Conservation (phyloP, 1,284 basidiomycete genomes). For the Heterobasidion annosum region DNA sequence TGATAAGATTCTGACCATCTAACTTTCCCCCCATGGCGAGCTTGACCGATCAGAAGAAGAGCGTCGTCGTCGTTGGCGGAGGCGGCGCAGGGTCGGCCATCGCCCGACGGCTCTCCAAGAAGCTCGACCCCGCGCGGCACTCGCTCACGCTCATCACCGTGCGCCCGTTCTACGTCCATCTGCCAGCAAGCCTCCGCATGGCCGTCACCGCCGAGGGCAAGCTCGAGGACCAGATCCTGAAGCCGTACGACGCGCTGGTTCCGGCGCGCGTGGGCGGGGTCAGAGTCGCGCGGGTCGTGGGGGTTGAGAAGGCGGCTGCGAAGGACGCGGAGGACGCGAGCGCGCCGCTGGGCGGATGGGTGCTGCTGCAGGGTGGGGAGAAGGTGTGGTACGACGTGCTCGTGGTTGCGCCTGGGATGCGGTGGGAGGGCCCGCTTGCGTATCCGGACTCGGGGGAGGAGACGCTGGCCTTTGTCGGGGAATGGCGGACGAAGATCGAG, state of each 20-base stretch:
- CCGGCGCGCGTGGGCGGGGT: conserved; percentile 27
- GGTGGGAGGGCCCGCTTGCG: conserved; percentile 38
- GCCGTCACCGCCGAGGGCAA: conserved; percentile 19
- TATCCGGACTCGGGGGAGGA: conserved; percentile 26
- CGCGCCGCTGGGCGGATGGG: conserved; percentile 24
- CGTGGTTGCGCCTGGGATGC: conserved; percentile 45
- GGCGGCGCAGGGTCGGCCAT: conserved; percentile 19
- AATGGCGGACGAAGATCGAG: conserved; percentile 23
- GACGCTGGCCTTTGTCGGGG: not conserved
- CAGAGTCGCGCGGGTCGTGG: conserved; percentile 6
- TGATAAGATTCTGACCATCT: too few species aligned
- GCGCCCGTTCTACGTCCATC: conserved; percentile 21
- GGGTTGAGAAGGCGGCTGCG: not conserved
- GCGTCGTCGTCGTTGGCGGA: conserved; percentile 27
- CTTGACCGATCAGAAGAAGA: conserved; percentile 8
- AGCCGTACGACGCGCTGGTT: conserved; percentile 29
- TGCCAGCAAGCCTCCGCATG: conserved; percentile 22
- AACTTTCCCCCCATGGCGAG: too few species aligned
- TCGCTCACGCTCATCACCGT: conserved; percentile 24
- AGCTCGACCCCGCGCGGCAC: conserved; percentile 21
- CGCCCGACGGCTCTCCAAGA: conserved; percentile 19
- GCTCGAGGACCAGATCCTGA: conserved; percentile 27
- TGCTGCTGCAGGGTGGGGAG: conserved; percentile 40
- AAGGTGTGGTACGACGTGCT: conserved; percentile 38
- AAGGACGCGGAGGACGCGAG: not conserved